phyloP scores from a whole-genome alignment of 2,329 filamentous ascomycete species.

The Hyphodiscus sp. region DNA sequence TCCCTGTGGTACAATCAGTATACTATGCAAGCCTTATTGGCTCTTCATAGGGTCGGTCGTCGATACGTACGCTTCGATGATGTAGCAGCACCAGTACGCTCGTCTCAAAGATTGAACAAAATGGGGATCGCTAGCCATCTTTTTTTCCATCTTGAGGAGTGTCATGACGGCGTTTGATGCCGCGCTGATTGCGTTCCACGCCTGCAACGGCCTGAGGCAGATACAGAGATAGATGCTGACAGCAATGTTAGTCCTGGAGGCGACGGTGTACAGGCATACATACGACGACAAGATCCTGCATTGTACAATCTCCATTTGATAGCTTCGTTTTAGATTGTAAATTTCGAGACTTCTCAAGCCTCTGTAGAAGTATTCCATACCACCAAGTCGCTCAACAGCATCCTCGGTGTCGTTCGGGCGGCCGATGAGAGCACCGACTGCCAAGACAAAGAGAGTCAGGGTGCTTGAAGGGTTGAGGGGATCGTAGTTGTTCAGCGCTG shows the following conservation, averaged over 20 bases:
- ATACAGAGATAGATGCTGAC: background rate
- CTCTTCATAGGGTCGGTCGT: background rate
- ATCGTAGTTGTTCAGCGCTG: background rate
- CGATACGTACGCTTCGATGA: background rate
- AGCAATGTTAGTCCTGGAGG: background rate
- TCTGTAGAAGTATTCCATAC: background rate
- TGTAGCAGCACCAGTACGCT: background rate
- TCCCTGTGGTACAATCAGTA: background rate
- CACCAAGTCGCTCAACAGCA: background rate
- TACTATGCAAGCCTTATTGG: background rate
- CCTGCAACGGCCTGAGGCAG: background rate
- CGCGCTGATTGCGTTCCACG: background rate
- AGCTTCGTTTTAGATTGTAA: background rate
- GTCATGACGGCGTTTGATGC: background rate
- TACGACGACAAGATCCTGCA: background rate
- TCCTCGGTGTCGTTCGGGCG: background rate
- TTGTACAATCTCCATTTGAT: background rate
- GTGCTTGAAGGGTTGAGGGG: background rate
- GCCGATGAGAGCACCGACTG: background rate
- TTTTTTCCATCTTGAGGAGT: background rate
- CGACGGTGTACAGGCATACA: background rate
- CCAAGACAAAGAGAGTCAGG: background rate
- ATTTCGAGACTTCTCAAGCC: background rate
- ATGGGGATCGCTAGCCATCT: background rate
- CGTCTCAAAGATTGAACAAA: background rate